Base-by-base conservation (phyloP, 352 stramenopile species). In the Phytophthora crassamura region DNA sequence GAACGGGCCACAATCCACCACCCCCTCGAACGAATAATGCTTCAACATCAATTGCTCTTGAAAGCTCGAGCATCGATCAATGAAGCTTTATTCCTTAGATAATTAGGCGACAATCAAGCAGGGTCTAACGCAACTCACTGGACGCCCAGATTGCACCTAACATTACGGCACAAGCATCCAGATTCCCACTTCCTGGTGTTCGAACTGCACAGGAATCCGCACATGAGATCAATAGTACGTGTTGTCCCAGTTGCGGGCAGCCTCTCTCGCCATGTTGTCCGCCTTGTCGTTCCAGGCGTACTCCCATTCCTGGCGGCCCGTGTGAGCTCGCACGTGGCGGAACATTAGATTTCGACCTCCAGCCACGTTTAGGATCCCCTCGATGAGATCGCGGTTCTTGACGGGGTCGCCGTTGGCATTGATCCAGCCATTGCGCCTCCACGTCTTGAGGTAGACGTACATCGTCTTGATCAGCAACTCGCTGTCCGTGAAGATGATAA, bases 21-120 rank as follows among this genome's bases (percentile, higher is more conserved):
- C n/a, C n/a, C n/a, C n/a, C n/a, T n/a, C n/a, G n/a, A n/a, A n/a
- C n/a, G n/a, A 49, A 54, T 10, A 55, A 43, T 55, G 59, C 59
- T 62, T 61, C 50, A 67, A 39, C 50, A 34, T 61, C 50, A 62
- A 62, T 34, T 67, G 59, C 50, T 62, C 35, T 55, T 39, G 5
- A 45, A 49, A 25, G n/a, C 20, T 33, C 15, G 22, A 40, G 15
- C 12, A 45, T 54, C 53, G 36, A 69, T 57, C 30, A 40, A n/a
- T 4, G 22, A 4, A 9, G 33, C 33, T 47, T 30, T 25, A 40
- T 40, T 60, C 11, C 16, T n/a, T 12, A 15, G 22, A 18, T 30
- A 16, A 30, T 43, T 33, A 5, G 30, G 22, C 18, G 4, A 14
- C 41, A n/a, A n/a, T n/a, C n/a, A n/a, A 16, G 22, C 15, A 15